Evolutionary conservation across 345 rosid species (phyloP).

Genomic region (Fremontodendron californicum): DNA sequence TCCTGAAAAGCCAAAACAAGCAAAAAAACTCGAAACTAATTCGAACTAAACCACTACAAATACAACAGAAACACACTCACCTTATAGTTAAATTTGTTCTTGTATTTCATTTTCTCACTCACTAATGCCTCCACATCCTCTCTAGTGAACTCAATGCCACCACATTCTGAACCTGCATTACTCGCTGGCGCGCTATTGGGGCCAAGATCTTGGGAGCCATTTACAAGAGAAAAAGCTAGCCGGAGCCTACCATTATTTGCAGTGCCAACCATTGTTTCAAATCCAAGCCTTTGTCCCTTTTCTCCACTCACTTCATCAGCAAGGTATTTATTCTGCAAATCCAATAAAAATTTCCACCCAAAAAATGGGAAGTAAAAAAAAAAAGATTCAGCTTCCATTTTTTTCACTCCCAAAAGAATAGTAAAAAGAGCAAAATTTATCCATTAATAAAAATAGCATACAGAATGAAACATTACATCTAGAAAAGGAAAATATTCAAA

Average conservation of each 20-base stretch:
- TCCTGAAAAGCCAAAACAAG: constrained; percentile 48
- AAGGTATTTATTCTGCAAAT: constrained; percentile 23
- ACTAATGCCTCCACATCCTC: constrained; percentile 63
- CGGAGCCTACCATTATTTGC: constrained; percentile 46
- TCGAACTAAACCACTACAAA: constrained; percentile 8
- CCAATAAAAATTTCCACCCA: not conserved
- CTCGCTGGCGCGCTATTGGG: constrained; percentile 50
- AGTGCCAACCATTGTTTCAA: constrained; percentile 47
- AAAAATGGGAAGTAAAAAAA: not conserved
- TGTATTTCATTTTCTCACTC: constrained; percentile 52
- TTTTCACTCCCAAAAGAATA: not conserved
- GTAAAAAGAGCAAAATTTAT: not conserved
- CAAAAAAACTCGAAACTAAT: not conserved
- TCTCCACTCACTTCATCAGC: constrained; percentile 29
- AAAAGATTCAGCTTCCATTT: not conserved
- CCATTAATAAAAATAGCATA: constrained; percentile 8
- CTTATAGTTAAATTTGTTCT: constrained; percentile 84
- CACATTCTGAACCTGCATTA: constrained; percentile 53
- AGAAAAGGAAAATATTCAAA: not conserved
- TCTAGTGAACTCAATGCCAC: constrained; percentile 55
- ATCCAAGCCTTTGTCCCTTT: constrained; percentile 10
- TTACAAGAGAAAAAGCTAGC: constrained; percentile 46
- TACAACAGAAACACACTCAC: constrained; percentile 26
- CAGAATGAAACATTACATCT: not conserved
- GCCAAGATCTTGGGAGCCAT: constrained; percentile 58